Evolutionary conservation across 2,329 filamentous ascomycete species (phyloP).

Genomic region (Thermochaetoides dissita): DNA sequence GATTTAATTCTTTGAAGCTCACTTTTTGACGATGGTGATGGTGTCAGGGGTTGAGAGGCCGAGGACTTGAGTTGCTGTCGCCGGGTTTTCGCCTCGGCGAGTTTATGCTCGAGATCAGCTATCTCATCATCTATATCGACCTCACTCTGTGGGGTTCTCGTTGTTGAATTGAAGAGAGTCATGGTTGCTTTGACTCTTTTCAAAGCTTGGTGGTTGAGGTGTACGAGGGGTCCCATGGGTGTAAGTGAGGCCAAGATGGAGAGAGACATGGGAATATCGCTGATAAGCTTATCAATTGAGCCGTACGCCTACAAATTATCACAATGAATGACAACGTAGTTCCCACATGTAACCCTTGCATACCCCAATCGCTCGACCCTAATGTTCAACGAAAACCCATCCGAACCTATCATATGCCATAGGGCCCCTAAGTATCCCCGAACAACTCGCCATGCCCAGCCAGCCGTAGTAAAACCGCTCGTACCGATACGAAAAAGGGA

Average conservation of each 20-base stretch:
- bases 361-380: background rate
- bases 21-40: constrained; percentile 1
- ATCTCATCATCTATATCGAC: constrained; percentile 38
- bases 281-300: constrained; percentile 8
- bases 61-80: constrained; percentile 2
- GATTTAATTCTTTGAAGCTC: background rate
- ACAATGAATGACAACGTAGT: constrained; percentile 6
- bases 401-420: constrained; percentile 1
- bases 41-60: background rate
- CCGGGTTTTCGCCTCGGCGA: constrained; percentile 32
- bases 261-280: background rate
- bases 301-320: constrained; percentile 1
- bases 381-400: background rate
- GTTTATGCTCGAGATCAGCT: constrained; percentile 35
- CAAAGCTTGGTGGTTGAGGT: background rate
- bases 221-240: background rate
- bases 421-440: background rate
- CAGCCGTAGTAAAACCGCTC: background rate
- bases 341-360: background rate
- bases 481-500: background rate
- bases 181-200: background rate
- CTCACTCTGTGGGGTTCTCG: background rate
- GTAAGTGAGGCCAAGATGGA: background rate
- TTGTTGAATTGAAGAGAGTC: background rate
- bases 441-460: constrained; percentile 7